phyloP scores from a whole-genome alignment of 108 stramenopile species.

The Asterionellopsis glacialis region DNA sequence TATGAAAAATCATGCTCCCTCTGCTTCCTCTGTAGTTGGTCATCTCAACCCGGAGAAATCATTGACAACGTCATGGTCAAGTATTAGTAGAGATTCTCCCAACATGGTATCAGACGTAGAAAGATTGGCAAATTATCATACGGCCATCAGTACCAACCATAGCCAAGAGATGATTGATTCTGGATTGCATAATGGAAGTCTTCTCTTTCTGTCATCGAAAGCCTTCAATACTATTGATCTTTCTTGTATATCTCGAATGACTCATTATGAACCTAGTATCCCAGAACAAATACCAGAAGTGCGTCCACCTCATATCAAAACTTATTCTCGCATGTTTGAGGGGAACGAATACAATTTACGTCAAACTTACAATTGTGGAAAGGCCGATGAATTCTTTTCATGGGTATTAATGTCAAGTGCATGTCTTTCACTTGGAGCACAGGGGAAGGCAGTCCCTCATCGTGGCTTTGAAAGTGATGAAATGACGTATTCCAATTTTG shows the following conservation, averaged over 20 bases:
- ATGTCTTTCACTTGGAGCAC: conserved; percentile 75
- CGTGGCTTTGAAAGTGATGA: conserved; percentile 14
- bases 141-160: too few relatives aligned
- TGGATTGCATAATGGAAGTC: conserved; percentile 2
- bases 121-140: too few relatives aligned
- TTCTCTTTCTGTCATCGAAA: conserved; percentile 60
- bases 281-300: conserved; percentile 20
- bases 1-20: conserved; percentile 18
- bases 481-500: conserved; percentile 72
- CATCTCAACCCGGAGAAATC: not conserved
- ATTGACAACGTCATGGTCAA: not conserved
- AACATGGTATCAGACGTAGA: too few relatives aligned
- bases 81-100: not conserved
- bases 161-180: too few relatives aligned
- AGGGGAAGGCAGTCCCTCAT: conserved; percentile 43
- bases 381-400: conserved; percentile 39
- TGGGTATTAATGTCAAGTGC: conserved; percentile 81
- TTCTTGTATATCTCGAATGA: conserved; percentile 55
- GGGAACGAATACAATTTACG: conserved; percentile 15
- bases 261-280: conserved; percentile 31
- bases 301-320: conserved; percentile 66
- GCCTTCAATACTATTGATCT: conserved; percentile 57
- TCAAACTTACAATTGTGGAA: conserved; percentile 13
- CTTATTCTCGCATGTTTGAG: conserved; percentile 50
- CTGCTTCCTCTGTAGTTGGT: not conserved